A percentile compares a stretch with the other conserved stretches of the same genome.
phyloP scores from a whole-genome alignment of 2,329 filamentous ascomycete genomes.

The Fusarium avenaceum region DNA sequence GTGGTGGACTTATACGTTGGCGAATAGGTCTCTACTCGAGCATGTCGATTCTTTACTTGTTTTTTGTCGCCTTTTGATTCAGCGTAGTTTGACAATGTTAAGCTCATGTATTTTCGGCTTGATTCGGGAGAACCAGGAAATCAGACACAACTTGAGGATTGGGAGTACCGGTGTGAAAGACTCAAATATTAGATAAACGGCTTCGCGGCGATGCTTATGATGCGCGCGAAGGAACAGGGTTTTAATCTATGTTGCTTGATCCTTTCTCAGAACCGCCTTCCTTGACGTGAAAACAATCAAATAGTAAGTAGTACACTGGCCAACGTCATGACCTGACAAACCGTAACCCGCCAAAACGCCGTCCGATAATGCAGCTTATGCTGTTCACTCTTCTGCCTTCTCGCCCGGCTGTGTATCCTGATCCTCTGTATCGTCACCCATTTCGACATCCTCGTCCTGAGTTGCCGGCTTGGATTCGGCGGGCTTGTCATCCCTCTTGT shows the following conservation, averaged over 20 bases:
- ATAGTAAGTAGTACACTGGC: constrained; percentile 33
- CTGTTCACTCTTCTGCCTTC: constrained; percentile 52
- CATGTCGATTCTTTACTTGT: background rate
- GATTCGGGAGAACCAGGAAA: constrained; percentile 10
- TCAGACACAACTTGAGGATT: constrained; percentile 14
- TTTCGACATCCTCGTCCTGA: constrained; percentile 65
- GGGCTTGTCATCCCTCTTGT: constrained; percentile 48
- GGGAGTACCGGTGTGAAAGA: constrained; percentile 35
- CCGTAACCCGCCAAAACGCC: constrained; percentile 47
- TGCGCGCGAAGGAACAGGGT: constrained; percentile 22
- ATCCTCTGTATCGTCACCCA: constrained; percentile 62
- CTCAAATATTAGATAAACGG: constrained; percentile 46
- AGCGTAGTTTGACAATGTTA: constrained; percentile 14
- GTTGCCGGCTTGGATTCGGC: constrained; percentile 52
- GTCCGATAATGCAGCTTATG: constrained; percentile 25
- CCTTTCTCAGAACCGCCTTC: constrained; percentile 30
- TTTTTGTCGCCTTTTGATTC: constrained; percentile 8
- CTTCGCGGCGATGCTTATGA: constrained; percentile 39
- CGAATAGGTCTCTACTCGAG: constrained; percentile 43
- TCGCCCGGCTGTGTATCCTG: constrained; percentile 55
- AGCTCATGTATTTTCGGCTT: constrained; percentile 30
- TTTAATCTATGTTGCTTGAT: constrained; percentile 21
- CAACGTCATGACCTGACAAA: constrained; percentile 33
- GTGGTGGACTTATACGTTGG: constrained; percentile 87
- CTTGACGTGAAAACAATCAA: constrained; percentile 22